Evolutionary conservation across 768 basidiomycete genomes (phyloP), one percentile per base, ranked within the genome.

Genomic region (Phallus indusiatus): DNA sequence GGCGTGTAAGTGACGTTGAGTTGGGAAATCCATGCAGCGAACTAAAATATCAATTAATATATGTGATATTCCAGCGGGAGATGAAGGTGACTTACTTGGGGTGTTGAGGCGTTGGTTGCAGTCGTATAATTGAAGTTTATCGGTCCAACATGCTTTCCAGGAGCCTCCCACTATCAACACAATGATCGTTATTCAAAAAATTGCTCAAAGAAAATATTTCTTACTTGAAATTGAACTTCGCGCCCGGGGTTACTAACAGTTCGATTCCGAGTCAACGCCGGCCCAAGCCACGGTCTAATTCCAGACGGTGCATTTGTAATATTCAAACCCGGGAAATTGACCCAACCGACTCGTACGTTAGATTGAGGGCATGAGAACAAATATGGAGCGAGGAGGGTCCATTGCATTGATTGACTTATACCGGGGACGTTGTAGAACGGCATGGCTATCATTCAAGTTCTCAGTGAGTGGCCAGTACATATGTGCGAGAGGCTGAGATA

Each of bases 321-420:
- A 61, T 71, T 75, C 33, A 86, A 68, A 0, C 72, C 70, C 1
- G 84, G 83, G 77, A 83, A 86, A 67, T 75, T 81, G 55, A 77
- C 78, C 76, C 71, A 79, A 54, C 70, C 71, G 62, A 84, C 75
- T 22, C 67, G 67, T 4, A 79, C 78, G 67, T 82, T 84, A 58
- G 75, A 73, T 1, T 71, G 70, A 0, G 82, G 82, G 67, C 84
- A 86, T 5, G 67, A 69, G 1, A 72, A 64, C 66, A 84, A 72
- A 66, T 79, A 81, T 0, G 77, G 80, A 14, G 79, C 72, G 6
- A 85, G 72, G 12, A 83, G 69, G 6, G 83, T 81, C 84, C 83
- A 85, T 0, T 77, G 75, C 81, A 81, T 82, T 8, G 76, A 71
- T 65, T 85, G 84, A 1, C 83, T 80, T 64, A 84, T 79, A 35